Conservation (phyloP, 352 stramenopile species). For the Pythium insidiosum region DNA sequence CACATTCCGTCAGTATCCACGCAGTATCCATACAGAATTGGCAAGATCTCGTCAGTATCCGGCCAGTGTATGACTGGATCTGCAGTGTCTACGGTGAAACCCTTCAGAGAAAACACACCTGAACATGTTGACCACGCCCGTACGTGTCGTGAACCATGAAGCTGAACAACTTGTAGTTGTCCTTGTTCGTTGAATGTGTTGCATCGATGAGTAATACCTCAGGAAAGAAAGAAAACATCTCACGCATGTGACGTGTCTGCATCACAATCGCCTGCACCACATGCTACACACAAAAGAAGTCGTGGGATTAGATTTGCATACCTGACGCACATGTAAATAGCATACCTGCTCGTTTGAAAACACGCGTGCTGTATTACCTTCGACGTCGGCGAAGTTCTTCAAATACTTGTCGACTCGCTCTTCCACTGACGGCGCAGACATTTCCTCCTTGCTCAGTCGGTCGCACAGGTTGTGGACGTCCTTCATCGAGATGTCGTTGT, state of each 20-base stretch:
- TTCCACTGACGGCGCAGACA: neutral
- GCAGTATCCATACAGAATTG: too few relatives aligned
- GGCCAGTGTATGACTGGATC: too few relatives aligned
- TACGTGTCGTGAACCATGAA: conserved; percentile 5
- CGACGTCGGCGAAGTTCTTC: neutral
- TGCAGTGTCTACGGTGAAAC: too few relatives aligned
- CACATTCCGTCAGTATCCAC: neutral
- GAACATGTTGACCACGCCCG: conserved; percentile 3
- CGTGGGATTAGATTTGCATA: too few relatives aligned
- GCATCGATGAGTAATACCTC: conserved; percentile 6
- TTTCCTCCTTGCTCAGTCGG: neutral
- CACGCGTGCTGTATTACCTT: neutral
- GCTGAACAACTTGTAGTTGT: conserved; percentile 3
- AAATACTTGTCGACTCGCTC: conserved; percentile 1
- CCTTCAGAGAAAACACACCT: conserved; percentile 3
- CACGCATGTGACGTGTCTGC: conserved; percentile 2
- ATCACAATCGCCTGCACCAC: neutral
- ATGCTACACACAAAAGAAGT: neutral
- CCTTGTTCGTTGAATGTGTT: conserved; percentile 3
- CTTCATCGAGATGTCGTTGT: conserved; percentile 22
- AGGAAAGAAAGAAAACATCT: neutral
- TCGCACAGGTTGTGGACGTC: conserved; percentile 27
- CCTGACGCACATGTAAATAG: too few relatives aligned
- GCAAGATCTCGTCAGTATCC: too few relatives aligned
- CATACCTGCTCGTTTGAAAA: neutral